Percentiles rank a stretch among this genome's conserved stretches.
These are phyloP conservation scores for Spencermartinsiella europaea DNA, from an alignment of 805 yeast genomes.

Conservation along the genomic window DNA sequence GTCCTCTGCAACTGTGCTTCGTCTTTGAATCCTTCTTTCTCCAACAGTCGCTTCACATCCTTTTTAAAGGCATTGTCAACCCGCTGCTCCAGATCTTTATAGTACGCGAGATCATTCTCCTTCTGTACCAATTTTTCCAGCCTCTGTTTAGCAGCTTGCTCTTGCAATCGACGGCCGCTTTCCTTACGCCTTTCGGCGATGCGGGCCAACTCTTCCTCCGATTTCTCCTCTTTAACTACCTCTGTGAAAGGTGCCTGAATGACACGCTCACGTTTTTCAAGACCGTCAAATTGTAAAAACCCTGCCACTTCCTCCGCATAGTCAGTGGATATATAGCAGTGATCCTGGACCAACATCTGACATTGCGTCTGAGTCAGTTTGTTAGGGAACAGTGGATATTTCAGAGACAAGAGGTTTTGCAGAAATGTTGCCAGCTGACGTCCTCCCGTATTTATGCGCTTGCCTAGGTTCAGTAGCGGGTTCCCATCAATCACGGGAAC, in stretches of 20 bases:
- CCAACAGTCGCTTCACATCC: constrained; percentile 50
- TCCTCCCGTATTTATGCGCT: constrained; percentile 92
- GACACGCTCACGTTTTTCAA: constrained; percentile 68
- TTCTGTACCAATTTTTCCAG: constrained; percentile 74
- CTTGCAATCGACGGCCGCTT: constrained; percentile 83
- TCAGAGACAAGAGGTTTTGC: constrained; percentile 58
- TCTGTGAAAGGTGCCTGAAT: constrained; percentile 78
- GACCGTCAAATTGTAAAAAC: constrained; percentile 53
- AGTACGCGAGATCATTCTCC: constrained; percentile 75
- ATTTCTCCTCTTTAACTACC: constrained; percentile 55
- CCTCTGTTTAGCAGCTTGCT: constrained; percentile 83
- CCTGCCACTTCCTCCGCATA: constrained; percentile 58
- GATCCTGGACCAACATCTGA: constrained; percentile 62
- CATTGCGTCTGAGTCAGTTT: constrained; percentile 60
- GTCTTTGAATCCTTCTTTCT: constrained; percentile 73
- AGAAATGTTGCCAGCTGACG: constrained; percentile 61
- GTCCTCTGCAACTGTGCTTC: constrained; percentile 67
- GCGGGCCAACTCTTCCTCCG: constrained; percentile 73
- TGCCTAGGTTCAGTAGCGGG: constrained; percentile 61
- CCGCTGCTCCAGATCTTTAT: constrained; percentile 50
- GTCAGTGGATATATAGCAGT: constrained; percentile 69
- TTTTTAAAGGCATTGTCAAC: constrained; percentile 39
- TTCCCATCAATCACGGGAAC: constrained; percentile 75
- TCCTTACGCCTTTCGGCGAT: constrained; percentile 79
- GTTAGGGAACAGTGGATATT: constrained; percentile 89